Conservation (phyloP, 1,284 basidiomycete species). For the Ganoderma lucidum region DNA sequence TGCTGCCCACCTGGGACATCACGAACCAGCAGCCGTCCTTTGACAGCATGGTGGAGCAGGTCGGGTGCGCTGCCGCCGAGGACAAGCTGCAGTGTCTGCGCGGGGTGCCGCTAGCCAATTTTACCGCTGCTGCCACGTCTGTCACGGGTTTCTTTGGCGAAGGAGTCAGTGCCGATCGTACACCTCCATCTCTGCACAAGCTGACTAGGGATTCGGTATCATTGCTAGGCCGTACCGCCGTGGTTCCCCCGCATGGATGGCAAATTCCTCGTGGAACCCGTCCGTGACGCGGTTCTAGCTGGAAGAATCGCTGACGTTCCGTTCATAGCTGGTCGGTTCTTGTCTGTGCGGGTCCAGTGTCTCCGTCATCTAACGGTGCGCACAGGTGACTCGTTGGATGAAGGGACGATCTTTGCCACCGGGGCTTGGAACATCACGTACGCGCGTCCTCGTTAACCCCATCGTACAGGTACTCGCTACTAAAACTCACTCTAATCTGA, state of each 20-base stretch:
- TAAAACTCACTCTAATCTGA: no score
- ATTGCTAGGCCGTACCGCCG: constrained; percentile 24
- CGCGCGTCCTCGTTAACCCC: neutral
- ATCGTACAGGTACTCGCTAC: no score
- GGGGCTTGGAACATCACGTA: constrained; percentile 27
- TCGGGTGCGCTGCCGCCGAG: neutral
- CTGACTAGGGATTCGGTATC: neutral
- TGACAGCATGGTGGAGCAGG: neutral
- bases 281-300: constrained; percentile 34
- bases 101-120: constrained; percentile 46
- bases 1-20: neutral
- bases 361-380: neutral
- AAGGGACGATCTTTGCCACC: constrained; percentile 41
- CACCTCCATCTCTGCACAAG: neutral
- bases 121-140: constrained; percentile 28
- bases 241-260: constrained; percentile 48
- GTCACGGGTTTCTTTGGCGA: constrained; percentile 15
- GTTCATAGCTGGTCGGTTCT: neutral
- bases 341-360: neutral
- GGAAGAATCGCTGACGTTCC: constrained; percentile 31
- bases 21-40: neutral
- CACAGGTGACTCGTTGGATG: constrained; percentile 37
- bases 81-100: neutral
- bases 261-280: constrained; percentile 40
- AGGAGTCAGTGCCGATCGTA: neutral